Evolutionary conservation across 2,329 filamentous ascomycete species (phyloP), one percentile per base, ranked within the genome.

Genomic region (Colletotrichum navitas): DNA sequence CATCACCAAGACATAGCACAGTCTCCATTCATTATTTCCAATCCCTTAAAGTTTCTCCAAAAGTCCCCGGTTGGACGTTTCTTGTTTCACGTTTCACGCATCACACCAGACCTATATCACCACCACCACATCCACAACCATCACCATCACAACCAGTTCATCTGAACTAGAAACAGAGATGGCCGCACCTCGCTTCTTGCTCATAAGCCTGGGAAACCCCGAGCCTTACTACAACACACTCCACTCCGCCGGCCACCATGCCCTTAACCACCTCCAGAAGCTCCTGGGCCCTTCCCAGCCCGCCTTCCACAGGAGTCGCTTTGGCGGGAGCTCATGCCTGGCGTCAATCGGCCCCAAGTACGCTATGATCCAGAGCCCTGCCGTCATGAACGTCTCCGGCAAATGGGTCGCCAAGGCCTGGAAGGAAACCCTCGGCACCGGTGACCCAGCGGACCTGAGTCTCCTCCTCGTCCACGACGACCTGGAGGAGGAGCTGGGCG

Each of bases 391-490:
- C 79, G 83, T 92, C 5, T 93, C 91, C 1, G 96, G 96, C 0
- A 85, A 87, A 0, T 93, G 91, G 71, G 88, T 97, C 0, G 84
- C 88, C 4, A 85, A 85, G 3, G 90, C 91, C 2, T 94, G 92
- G 85, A 86, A 85, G 51, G 83, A 88, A n/a, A 85, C 87, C 68
- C 75, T 90, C 71, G 82, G 76, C 74, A 74, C 74, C 78, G 29
- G 76, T 83, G 75, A 68, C 78, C 73, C 75, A 76, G 63, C 76
- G 18, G 74, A 83, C 41, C 78, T 84, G 18, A 83, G 83, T 26
- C 81, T 99, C 21, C 89, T 98, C 0, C 84, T 98, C 16, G 84
- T 98, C 26, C 94, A 98, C 80, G 95, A 98, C 79, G 95, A 98
- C 79, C 82, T 98, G 43, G 95, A 98, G 77, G 86, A 88, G 52